Conservation (phyloP, 768 basidiomycete genomes). For the Pisolithus orientalis region DNA sequence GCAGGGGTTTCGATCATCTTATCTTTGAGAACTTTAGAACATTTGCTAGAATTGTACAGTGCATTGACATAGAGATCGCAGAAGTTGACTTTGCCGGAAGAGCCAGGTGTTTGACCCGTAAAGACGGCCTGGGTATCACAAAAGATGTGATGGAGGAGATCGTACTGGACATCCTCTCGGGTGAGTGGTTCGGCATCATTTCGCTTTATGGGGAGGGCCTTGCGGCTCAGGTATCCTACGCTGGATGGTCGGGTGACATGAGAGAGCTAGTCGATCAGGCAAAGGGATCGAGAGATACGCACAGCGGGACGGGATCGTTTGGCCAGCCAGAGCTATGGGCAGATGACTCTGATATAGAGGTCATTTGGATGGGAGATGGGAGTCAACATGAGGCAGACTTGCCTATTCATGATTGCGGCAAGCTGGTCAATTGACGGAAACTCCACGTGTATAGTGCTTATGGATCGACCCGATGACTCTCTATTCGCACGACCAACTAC, state of each 20-base stretch:
- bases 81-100: slow-evolving; percentile 58
- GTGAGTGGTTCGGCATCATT: slow-evolving; percentile 79
- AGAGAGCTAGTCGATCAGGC: not conserved
- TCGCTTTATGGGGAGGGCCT: slow-evolving; percentile 72
- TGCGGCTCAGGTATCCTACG: slow-evolving; percentile 54
- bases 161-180: slow-evolving; percentile 81
- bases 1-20: slow-evolving; percentile 80
- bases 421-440: slow-evolving; percentile 18
- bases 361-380: slow-evolving; percentile 35
- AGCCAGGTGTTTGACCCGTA: slow-evolving; percentile 53
- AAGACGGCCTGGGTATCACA: slow-evolving; percentile 62
- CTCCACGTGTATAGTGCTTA: slow-evolving; percentile 27
- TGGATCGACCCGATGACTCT: not conserved
- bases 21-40: slow-evolving; percentile 82
- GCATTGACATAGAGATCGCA: slow-evolving; percentile 80
- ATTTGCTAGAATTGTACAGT: slow-evolving; percentile 73
- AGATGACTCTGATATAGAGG: slow-evolving; percentile 35
- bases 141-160: slow-evolving; percentile 78
- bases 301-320: slow-evolving; percentile 51
- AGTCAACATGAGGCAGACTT: slow-evolving; percentile 25
- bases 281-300: slow-evolving; percentile 15
- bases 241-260: slow-evolving; percentile 20
- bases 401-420: slow-evolving; percentile 14
- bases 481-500: slow-evolving; percentile 23
- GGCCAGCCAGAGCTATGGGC: slow-evolving; percentile 33